Percentiles rank a stretch among this genome's conserved stretches.
These are phyloP conservation scores for Deakozyma indianensis DNA, from an alignment of 805 yeast genomes.

Conservation along the genomic window DNA sequence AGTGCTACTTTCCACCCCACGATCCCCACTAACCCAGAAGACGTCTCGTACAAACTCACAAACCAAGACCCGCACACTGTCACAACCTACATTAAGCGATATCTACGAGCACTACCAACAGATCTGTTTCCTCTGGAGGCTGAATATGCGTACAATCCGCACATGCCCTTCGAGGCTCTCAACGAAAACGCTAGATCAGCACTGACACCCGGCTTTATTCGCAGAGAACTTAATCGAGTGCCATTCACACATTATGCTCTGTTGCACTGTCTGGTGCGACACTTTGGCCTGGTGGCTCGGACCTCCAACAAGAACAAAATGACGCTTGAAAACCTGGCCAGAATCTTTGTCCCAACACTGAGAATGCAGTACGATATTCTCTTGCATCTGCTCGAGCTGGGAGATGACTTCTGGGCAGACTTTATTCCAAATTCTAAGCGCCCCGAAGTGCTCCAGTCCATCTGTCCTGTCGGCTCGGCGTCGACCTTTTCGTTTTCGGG, in stretches of 20 bases:
- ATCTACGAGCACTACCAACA: slow-evolving; percentile 17
- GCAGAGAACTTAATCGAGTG: slow-evolving; percentile 7
- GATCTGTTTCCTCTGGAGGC: slow-evolving; percentile 10
- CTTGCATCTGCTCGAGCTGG: slow-evolving; percentile 11
- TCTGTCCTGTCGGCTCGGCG: neutral
- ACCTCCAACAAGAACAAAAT: slow-evolving; percentile 13
- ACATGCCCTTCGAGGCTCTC: neutral
- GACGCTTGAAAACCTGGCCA: slow-evolving; percentile 17
- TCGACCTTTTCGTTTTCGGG: neutral
- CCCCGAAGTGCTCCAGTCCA: neutral
- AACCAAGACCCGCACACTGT: slow-evolving; percentile 14
- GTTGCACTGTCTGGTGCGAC: slow-evolving; percentile 14
- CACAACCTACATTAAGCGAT: slow-evolving; percentile 17
- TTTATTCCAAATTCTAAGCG: slow-evolving; percentile 3
- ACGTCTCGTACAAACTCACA: neutral
- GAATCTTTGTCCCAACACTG: slow-evolving; percentile 19
- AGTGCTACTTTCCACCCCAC: neutral
- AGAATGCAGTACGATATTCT: slow-evolving; percentile 12
- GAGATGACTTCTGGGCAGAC: slow-evolving; percentile 8
- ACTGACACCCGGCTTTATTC: slow-evolving; percentile 7
- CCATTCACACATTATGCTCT: slow-evolving; percentile 12
- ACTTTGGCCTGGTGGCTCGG: slow-evolving; percentile 12
- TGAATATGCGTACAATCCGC: neutral
- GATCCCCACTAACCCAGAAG: neutral
- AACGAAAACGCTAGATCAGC: neutral